Evolutionary conservation across 495 filamentous ascomycete genomes (phyloP).

Genomic region (Platismatia glauca): DNA sequence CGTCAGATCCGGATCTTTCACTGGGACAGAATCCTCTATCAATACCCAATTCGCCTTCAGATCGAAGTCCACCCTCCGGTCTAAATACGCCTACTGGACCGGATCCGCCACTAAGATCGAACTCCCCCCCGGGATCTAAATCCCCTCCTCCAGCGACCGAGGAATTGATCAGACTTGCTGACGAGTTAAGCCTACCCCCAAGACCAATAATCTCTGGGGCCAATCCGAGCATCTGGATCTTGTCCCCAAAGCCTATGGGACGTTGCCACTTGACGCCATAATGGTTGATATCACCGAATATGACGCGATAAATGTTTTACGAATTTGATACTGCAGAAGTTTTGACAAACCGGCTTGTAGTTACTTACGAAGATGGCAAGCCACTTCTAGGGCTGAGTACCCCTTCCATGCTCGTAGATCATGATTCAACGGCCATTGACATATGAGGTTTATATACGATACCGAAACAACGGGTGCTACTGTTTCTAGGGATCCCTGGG

Average conservation of each 20-base stretch:
- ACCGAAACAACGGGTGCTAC: too few relatives aligned
- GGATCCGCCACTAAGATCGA: background rate
- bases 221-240: background rate
- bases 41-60: background rate
- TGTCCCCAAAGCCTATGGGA: background rate
- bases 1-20: background rate
- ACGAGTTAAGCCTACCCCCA: background rate
- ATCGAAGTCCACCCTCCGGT: background rate
- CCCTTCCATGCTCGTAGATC: too few relatives aligned
- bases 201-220: background rate
- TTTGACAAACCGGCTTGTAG: too few relatives aligned
- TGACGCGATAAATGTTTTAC: background rate
- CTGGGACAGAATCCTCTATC: background rate
- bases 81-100: background rate
- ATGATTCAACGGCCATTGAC: too few relatives aligned
- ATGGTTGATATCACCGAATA: background rate
- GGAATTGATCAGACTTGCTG: background rate
- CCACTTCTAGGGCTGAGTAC: too few relatives aligned
- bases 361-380: too few relatives aligned
- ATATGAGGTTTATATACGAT: too few relatives aligned
- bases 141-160: background rate
- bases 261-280: background rate
- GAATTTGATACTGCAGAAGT: background rate
- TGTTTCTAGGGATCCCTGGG: too few relatives aligned
- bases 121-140: background rate